Evolutionary conservation across 1,284 basidiomycete species (phyloP), one percentile per base, ranked within the genome.

Genomic region (Tylopilus orsonianus): DNA sequence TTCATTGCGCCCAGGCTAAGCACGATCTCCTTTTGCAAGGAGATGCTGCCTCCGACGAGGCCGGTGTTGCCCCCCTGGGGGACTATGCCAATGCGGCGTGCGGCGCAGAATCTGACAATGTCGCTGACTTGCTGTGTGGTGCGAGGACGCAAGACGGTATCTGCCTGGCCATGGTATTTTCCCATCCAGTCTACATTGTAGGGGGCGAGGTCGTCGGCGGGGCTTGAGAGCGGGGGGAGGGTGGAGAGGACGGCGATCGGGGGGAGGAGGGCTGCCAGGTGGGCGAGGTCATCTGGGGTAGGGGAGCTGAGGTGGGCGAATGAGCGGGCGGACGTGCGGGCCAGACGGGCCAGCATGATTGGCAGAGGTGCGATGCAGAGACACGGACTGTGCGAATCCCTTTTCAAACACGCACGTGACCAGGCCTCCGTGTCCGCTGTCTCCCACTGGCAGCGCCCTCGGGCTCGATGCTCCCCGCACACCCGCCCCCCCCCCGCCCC

Each of bases 1-100:
- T 83, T 85, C 81, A 99, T 83, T 61, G 87, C 91, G 24, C 85
- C 73, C 33, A 97, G 77, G 52, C 81, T 93, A 49, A 99, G 70
- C 44, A 99, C 78, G 50, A 99, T 71, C 70, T 99, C 97, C 66
- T 97, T 90, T 56, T 84, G 77, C 14, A 96, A 70, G 0, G 97
- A 96, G 9, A 97, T 91, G 52, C 93, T 87, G 18, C 97, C 97
- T n/a, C 97, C 92, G 54, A 99, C 97, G 9, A 99, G 80, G 19
- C 97, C 97, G 0, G 97, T 99, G 72, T 99, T 99, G 24, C 97
- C 97, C 42, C 97, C 96, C 70, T 99, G 97, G 1, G 97, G 97
- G 1, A 97, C 94, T 41, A 99, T 81, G 18, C 87, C 86, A 43
- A 97, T 90, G 46, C 80, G 77, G 45, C 82, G 78, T 51, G 86